Conservation (phyloP, 257 asterid species). For the Capsicum baccatum region DNA sequence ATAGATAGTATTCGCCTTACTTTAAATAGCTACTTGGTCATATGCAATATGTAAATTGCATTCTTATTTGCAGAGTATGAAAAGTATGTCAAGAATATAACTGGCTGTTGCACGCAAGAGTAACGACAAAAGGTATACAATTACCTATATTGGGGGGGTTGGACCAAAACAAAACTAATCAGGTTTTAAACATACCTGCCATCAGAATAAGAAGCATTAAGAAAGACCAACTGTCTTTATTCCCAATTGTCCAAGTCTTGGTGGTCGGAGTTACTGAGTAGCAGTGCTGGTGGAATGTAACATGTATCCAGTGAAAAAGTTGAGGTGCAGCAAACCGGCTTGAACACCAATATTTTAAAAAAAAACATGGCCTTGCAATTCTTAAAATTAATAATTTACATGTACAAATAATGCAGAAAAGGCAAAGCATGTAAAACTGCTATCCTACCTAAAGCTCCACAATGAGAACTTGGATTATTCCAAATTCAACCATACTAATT, state of each 20-base stretch:
- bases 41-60: not conserved
- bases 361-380: slow-evolving; percentile 6
- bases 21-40: not conserved
- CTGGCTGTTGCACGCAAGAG: not conserved
- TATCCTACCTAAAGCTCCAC: slow-evolving; percentile 28
- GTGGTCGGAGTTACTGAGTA: not conserved
- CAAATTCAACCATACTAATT: slow-evolving; percentile 12
- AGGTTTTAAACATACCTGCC: not conserved
- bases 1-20: not conserved
- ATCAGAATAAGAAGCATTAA: not conserved
- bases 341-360: not conserved
- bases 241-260: not conserved
- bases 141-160: not conserved
- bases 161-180: not conserved
- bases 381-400: slow-evolving; percentile 12
- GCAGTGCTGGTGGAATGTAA: not conserved
- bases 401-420: slow-evolving; percentile 24
- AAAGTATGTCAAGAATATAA: not conserved
- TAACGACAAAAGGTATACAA: not conserved
- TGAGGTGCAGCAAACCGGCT: not conserved
- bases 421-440: slow-evolving; percentile 21
- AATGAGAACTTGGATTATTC: slow-evolving; percentile 22
- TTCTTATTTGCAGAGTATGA: not conserved
- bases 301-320: not conserved
- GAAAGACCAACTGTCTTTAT: not conserved